Conservation (phyloP, 208 protist genomes). For the Trypanosoma vivax region DNA sequence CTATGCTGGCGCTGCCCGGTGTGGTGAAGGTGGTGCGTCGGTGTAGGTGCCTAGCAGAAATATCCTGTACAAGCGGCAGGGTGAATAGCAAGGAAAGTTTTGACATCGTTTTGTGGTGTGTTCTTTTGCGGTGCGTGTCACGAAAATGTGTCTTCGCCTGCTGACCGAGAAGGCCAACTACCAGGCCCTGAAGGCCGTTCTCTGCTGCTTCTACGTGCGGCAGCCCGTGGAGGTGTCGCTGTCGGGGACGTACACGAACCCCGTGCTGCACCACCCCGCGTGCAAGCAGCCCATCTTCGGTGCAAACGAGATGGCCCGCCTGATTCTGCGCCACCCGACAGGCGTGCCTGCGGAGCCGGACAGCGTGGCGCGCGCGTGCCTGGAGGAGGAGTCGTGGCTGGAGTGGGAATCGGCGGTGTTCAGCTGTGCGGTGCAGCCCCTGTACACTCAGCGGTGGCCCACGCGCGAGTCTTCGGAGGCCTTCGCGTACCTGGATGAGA, state of each 20-base stretch:
- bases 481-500: conserved; percentile 50
- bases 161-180: conserved; percentile 86
- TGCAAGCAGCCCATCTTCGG: conserved; percentile 40
- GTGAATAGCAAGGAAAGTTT: too few relatives aligned
- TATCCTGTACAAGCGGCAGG: too few relatives aligned
- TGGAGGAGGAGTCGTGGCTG: conserved; percentile 71
- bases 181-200: conserved; percentile 76
- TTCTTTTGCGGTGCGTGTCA: too few relatives aligned
- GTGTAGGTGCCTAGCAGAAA: too few relatives aligned
- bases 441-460: conserved; percentile 65
- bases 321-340: conserved; percentile 13
- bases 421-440: conserved; percentile 34
- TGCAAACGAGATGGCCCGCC: conserved; percentile 63
- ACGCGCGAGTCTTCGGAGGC: conserved; percentile 35
- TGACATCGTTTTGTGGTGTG: too few relatives aligned
- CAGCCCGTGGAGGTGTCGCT: conserved; percentile 61
- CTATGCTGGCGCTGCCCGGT: too few relatives aligned
- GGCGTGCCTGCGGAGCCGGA: background rate
- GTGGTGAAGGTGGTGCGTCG: too few relatives aligned
- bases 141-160: conserved; percentile 38
- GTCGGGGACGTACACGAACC: conserved; percentile 51
- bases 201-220: conserved; percentile 41
- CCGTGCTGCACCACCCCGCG: conserved; percentile 42
- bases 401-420: conserved; percentile 77
- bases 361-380: conserved; percentile 11